phyloP scores from a whole-genome alignment of 768 basidiomycete species.

The Mycena polygramma region DNA sequence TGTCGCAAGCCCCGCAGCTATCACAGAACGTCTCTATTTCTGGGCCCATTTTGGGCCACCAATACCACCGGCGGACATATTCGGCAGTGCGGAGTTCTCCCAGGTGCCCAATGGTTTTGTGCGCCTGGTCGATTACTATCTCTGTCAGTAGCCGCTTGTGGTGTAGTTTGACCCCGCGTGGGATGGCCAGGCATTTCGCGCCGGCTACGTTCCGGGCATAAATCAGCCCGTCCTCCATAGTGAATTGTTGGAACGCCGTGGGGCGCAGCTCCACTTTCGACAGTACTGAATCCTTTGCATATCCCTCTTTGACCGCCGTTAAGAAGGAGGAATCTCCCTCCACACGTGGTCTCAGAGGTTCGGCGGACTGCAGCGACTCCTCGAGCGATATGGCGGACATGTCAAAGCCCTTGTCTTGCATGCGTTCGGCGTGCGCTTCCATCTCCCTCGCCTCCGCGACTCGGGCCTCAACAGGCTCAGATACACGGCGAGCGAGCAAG shows the following conservation, averaged over 20 bases:
- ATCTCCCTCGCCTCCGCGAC: not conserved
- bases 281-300: not conserved
- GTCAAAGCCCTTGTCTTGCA: not conserved
- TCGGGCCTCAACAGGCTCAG: not conserved
- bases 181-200: too few relatives aligned
- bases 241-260: not conserved
- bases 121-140: too few relatives aligned
- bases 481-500: not conserved
- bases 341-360: not conserved
- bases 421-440: not conserved
- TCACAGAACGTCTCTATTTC: too few relatives aligned
- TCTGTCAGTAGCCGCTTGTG: too few relatives aligned
- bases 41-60: too few relatives aligned
- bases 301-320: not conserved
- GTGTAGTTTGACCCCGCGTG: too few relatives aligned
- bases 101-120: too few relatives aligned
- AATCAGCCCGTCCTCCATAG: not conserved
- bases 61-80: too few relatives aligned
- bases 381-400: not conserved
- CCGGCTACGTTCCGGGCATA: too few relatives aligned
- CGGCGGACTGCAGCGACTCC: not conserved
- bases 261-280: not conserved
- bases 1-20: too few relatives aligned
- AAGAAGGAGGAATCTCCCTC: not conserved
- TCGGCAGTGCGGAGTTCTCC: too few relatives aligned